These are phyloP conservation scores for Sutorius australiensis DNA, from an alignment of 768 basidiomycete species.

Conservation along the genomic window DNA sequence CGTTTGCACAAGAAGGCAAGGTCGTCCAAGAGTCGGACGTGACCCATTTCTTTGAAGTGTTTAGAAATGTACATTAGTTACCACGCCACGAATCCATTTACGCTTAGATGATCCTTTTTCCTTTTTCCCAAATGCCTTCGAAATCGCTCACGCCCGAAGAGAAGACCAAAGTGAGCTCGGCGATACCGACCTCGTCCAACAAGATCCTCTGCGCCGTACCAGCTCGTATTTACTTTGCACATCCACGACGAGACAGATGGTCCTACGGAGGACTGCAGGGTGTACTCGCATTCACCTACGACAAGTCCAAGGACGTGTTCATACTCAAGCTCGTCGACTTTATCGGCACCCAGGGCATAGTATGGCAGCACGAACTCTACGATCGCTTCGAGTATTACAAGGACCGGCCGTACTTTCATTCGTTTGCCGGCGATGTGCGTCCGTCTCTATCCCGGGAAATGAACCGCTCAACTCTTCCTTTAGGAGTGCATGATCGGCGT, in stretches of 20 bases:
- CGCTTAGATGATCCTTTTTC: slow-evolving; percentile 4
- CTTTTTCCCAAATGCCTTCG: slow-evolving; percentile 54
- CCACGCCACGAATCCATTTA: slow-evolving; percentile 10
- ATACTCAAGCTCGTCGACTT: slow-evolving; percentile 83
- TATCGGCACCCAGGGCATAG: slow-evolving; percentile 75
- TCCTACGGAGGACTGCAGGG: slow-evolving; percentile 86
- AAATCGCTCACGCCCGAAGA: slow-evolving; percentile 71
- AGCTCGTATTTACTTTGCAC: slow-evolving; percentile 86
- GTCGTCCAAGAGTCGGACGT: slow-evolving; percentile 73
- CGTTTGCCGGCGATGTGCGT: slow-evolving; percentile 89
- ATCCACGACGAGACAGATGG: slow-evolving; percentile 76
- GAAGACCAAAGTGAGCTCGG: slow-evolving; percentile 69
- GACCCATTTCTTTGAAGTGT: slow-evolving; percentile 57
- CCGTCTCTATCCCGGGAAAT: not conserved
- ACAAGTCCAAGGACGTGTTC: slow-evolving; percentile 52
- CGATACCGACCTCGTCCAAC: slow-evolving; percentile 50
- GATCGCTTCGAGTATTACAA: slow-evolving; percentile 74
- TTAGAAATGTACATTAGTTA: slow-evolving; percentile 15
- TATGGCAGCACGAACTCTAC: slow-evolving; percentile 94
- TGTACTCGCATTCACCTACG: slow-evolving; percentile 67
- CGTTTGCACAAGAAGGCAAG: slow-evolving; percentile 75
- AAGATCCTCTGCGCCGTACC: slow-evolving; percentile 83
- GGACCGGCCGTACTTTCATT: slow-evolving; percentile 89
- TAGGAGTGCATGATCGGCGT: slow-evolving; percentile 90
- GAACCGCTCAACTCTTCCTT: not conserved